These are phyloP conservation scores for Chaetomium globosum DNA, from an alignment of 2,329 filamentous ascomycete genomes.

Conservation along the genomic window DNA sequence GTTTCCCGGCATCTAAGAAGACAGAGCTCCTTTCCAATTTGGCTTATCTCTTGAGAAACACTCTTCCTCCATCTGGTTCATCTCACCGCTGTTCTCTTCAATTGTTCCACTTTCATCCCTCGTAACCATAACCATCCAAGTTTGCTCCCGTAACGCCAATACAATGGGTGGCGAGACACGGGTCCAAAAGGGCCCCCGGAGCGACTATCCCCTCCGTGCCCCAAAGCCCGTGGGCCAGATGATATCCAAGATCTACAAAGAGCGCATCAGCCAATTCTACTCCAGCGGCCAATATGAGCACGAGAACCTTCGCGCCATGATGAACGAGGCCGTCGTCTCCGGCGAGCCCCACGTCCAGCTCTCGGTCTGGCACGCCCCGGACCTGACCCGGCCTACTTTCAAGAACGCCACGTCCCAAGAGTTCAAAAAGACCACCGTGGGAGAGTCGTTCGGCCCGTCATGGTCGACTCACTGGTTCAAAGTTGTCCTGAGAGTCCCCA, in stretches of 20 bases:
- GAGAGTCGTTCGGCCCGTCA: constrained; percentile 83
- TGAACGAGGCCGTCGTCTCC: constrained; percentile 66
- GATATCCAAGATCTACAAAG: constrained; percentile 82
- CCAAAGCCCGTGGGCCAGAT: constrained; percentile 68
- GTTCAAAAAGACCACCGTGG: constrained; percentile 74
- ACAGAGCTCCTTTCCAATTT: background rate
- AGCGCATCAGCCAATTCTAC: constrained; percentile 81
- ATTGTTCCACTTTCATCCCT: background rate
- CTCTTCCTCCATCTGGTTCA: background rate
- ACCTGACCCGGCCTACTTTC: constrained; percentile 79
- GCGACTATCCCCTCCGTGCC: constrained; percentile 57
- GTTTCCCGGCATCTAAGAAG: background rate
- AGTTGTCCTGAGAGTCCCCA: constrained; percentile 75
- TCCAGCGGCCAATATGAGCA: constrained; percentile 75
- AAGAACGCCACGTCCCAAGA: constrained; percentile 75
- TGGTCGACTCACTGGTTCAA: constrained; percentile 99
- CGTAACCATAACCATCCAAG: background rate
- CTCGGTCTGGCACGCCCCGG: constrained; percentile 80
- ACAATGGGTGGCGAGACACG: constrained; percentile 53
- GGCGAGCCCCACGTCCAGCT: constrained; percentile 80
- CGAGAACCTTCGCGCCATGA: constrained; percentile 74
- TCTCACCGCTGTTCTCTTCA: background rate
- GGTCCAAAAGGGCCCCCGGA: constrained; percentile 48
- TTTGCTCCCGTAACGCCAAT: constrained; percentile 6
- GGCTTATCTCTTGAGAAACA: background rate